Percentiles rank a stretch among this genome's conserved stretches.
These are phyloP conservation scores for Fraxinus albicans DNA, from an alignment of 305 asterid species.

Conservation along the genomic window DNA sequence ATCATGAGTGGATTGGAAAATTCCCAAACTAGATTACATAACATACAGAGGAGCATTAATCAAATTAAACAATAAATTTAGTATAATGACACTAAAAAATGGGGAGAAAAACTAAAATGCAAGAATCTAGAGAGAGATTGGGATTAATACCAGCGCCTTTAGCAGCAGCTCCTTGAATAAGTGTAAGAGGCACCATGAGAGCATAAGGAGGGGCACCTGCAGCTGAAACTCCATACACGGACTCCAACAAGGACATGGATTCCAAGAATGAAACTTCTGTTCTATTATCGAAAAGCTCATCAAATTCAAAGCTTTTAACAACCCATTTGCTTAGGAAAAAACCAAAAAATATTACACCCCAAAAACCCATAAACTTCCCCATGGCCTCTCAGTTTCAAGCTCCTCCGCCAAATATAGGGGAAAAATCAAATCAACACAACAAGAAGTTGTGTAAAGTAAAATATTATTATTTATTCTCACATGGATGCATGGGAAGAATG, in stretches of 20 bases:
- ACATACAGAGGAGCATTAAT: neutral
- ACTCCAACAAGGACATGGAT: slow-evolving; percentile 38
- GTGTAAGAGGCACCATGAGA: slow-evolving; percentile 57
- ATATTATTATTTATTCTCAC: neutral
- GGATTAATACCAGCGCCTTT: slow-evolving; percentile 58
- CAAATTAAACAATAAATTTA: neutral
- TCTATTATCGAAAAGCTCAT: slow-evolving; percentile 39
- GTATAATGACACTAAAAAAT: neutral
- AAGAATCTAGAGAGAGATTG: neutral
- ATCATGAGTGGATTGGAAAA: neutral
- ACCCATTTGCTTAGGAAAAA: slow-evolving; percentile 30
- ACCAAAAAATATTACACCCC: slow-evolving; percentile 38
- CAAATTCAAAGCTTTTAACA: slow-evolving; percentile 43
- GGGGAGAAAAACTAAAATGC: neutral
- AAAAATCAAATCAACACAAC: neutral
- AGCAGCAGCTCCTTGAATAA: slow-evolving; percentile 62
- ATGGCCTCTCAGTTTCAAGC: slow-evolving; percentile 30
- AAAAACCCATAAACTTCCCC: slow-evolving; percentile 38
- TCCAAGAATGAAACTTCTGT: slow-evolving; percentile 43
- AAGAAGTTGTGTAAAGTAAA: neutral
- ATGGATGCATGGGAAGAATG: neutral
- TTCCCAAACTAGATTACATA: neutral
- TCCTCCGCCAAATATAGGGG: slow-evolving; percentile 23
- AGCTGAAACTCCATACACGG: slow-evolving; percentile 37
- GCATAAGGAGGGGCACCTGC: slow-evolving; percentile 40